Conservation (phyloP, 257 asterid species). For the Nicotiana otophora region DNA sequence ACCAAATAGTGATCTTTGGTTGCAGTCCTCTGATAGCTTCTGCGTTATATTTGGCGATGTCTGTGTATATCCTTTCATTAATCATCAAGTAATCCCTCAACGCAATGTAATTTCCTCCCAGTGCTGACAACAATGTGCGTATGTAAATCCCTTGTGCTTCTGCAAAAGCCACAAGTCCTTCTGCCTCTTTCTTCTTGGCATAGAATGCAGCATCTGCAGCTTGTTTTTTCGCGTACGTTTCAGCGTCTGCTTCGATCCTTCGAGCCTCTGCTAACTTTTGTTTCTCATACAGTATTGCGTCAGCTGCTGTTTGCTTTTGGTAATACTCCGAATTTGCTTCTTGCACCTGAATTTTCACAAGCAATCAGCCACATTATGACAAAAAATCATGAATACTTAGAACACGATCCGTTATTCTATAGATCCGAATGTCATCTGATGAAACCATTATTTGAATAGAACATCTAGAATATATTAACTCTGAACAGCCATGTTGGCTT, state of each 20-base stretch:
- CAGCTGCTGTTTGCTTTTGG: conserved; percentile 52
- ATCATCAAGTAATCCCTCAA: conserved; percentile 59
- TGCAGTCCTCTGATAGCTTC: conserved; percentile 51
- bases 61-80: conserved; percentile 38
- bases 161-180: conserved; percentile 53
- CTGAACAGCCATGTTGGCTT: not conserved
- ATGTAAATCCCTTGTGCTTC: conserved; percentile 56
- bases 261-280: conserved; percentile 49
- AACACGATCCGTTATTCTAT: not conserved
- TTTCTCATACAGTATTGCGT: conserved; percentile 45
- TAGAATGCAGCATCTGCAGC: conserved; percentile 44
- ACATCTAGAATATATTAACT: not conserved
- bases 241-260: conserved; percentile 45
- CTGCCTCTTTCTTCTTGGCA: conserved; percentile 56
- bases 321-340: conserved; percentile 62
- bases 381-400: not conserved
- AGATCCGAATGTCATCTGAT: not conserved
- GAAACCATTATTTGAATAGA: not conserved
- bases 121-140: conserved; percentile 31
- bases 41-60: conserved; percentile 47
- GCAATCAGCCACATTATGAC: not conserved
- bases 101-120: conserved; percentile 51
- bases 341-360: conserved; percentile 32
- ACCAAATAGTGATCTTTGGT: conserved; percentile 67
- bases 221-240: conserved; percentile 28